phyloP scores from a whole-genome alignment of 257 asterid genomes.

The Nicotiana sylvestris region DNA sequence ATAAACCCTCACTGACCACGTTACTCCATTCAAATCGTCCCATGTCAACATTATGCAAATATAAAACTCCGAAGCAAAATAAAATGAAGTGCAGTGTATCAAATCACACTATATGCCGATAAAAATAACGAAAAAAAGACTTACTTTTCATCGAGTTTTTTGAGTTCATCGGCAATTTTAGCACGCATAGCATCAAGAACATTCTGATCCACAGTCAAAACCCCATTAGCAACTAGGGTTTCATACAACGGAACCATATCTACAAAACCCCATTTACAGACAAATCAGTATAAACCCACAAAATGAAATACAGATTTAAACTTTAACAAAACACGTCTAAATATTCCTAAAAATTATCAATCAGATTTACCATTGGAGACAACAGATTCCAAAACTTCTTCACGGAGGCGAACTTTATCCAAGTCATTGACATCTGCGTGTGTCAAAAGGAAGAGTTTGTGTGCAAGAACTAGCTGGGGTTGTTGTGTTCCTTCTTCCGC shows the following conservation, averaged over 20 bases:
- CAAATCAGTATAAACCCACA: slow-evolving; percentile 1
- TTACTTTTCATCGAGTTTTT: slow-evolving; percentile 76
- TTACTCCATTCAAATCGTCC: too few relatives aligned
- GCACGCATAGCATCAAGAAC: slow-evolving; percentile 65
- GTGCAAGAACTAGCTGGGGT: slow-evolving; percentile 76
- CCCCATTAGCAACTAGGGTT: slow-evolving; percentile 59
- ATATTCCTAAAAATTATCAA: background rate
- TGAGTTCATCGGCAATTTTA: slow-evolving; percentile 60
- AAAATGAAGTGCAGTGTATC: background rate
- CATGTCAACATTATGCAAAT: too few relatives aligned
- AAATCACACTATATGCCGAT: background rate
- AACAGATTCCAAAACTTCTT: slow-evolving; percentile 68
- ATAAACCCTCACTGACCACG: too few relatives aligned
- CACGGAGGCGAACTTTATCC: slow-evolving; percentile 85
- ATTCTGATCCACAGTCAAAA: slow-evolving; percentile 61
- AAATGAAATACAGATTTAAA: background rate
- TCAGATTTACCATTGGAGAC: slow-evolving; percentile 54
- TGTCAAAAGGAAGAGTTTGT: slow-evolving; percentile 64
- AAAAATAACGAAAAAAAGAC: slow-evolving; percentile 6
- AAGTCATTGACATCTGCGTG: slow-evolving; percentile 88
- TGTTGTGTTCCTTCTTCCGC: slow-evolving; percentile 74
- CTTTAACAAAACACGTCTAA: background rate
- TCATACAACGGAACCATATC: slow-evolving; percentile 85
- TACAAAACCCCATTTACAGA: slow-evolving; percentile 17
- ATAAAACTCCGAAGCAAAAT: background rate